Base-by-base conservation (phyloP, 352 stramenopile genomes). In the Aphanomyces euteiches region DNA sequence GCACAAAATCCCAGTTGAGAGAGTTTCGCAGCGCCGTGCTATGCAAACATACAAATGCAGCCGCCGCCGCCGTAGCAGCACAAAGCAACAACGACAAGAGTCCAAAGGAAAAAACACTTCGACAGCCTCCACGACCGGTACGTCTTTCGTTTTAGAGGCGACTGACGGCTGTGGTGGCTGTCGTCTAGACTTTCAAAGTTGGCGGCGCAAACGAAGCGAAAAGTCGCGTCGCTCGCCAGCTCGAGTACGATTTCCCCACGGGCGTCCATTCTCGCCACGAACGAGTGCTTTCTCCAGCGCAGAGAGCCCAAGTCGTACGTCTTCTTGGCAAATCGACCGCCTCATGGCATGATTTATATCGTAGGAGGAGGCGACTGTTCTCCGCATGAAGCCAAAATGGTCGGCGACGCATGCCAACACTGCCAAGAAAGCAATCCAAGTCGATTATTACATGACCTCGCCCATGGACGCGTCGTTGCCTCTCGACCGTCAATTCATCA, bases 191-290 rank as follows among this genome's bases (percentile, higher is more conserved):
- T 3, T 58, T 58, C 37, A 58, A 58, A 2, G 3, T 34, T 10
- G 50, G 50, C 8, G 50, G 37, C 37, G 58, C 39, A 17, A 34
- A 17, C 7, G 58, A 66, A 13, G 58, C 58, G 37, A 66, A 66
- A 28, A n/a, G 39, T 15, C 28, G 28, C 3, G 53, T 66, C n/a
- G 8, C 28, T 4, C 36, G 40, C 7, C 58, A 36, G 2, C 19
- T 28, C 36, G 58, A 66, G 28, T 66, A 66, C 19, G 58, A 66
- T 41, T 66, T 50, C 37, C 58, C 58, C 8, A 66, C 58, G 7
- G 58, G 58, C 5, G 6, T 66, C 8, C 58, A 66, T 28, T 39
- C 8, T 15, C 37, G 19, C 1, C 3, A 28, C 6, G 58, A 66
- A 8, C 58, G 58, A n/a, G 58, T 66, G 5, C 6, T 41, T 5